Evolutionary conservation across 2,329 filamentous ascomycete species (phyloP), one percentile per base, ranked within the genome.

Genomic region (Neobulgaria alba): DNA sequence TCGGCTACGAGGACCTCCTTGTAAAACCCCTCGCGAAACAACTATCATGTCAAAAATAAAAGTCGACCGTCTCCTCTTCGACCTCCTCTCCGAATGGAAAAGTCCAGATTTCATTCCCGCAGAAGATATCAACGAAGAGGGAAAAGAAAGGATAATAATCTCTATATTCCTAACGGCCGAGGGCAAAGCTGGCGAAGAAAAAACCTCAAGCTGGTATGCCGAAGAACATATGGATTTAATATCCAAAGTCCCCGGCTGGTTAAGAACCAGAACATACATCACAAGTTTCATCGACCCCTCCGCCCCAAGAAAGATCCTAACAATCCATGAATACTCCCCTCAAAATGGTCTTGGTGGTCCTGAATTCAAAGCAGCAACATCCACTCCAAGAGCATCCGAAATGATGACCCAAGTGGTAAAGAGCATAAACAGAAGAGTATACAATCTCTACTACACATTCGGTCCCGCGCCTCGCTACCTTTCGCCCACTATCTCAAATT

Each of bases 361-460:
- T 0, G 80, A 81, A 53, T 76, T 79, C 60, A 66, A 75, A 54
- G 76, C 78, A 0, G 71, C 81, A 1, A 75, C 69, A 51, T 65
- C 68, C 9, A 87, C 83, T 1, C 66, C 73, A 1, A 78, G 81
- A 73, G 65, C 70, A 12, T 66, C 68, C 2, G 68, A 77, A 36
- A 67, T 87, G 26, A 73, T 75, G 52, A 61, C 63, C 15, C 73
- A 77, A 23, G 70, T 77, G 10, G 72, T 85, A 9, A 71, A 68
- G 16, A 61, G 66, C 34, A 75, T 75, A 53, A 68, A 63, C 9
- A 69, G 77, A 33, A 71, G 82, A 14, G 68, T 70, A 0, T 92
- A 85, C 62, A 67, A 75, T 23, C 74, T 89, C 47, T 85, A 85
- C 60, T 89, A 92, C 61, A 79, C 82, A 9, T 93, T 94, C 55